phyloP scores from a whole-genome alignment of 2,329 filamentous ascomycete genomes.

The Fusarium musae region DNA sequence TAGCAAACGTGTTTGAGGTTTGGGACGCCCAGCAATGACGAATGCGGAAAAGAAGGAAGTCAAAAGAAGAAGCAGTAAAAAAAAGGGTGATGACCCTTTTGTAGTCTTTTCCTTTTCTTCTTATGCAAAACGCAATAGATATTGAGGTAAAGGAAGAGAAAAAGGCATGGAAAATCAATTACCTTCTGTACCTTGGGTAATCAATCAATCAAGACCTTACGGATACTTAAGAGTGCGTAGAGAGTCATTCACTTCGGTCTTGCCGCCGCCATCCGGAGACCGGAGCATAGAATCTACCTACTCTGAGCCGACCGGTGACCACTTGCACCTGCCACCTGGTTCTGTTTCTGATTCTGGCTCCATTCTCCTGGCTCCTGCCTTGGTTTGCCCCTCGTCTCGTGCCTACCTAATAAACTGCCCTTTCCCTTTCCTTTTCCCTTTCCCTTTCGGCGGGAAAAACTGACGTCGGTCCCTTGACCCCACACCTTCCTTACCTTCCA shows the following conservation, averaged over 20 bases:
- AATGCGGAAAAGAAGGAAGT: neutral
- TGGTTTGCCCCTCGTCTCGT: constrained; percentile 22
- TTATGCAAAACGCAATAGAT: neutral
- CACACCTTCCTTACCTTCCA: neutral
- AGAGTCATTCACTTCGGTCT: constrained; percentile 31
- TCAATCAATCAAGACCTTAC: neutral
- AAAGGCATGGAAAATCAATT: neutral
- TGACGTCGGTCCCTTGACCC: constrained; percentile 40
- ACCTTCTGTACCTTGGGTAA: neutral
- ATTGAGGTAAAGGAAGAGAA: neutral
- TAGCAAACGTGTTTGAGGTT: neutral
- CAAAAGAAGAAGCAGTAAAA: neutral
- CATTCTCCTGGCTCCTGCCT: constrained; percentile 8
- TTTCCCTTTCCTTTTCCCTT: neutral
- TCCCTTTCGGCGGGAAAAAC: neutral
- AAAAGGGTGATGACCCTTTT: neutral
- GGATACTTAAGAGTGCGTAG: neutral
- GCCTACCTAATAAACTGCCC: neutral
- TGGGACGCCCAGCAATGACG: neutral
- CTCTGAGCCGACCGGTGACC: constrained; percentile 19
- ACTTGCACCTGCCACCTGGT: constrained; percentile 22
- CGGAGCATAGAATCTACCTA: constrained; percentile 27
- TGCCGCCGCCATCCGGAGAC: constrained; percentile 26
- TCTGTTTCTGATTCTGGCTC: neutral
- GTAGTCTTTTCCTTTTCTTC: neutral